Percentiles rank a stretch among this genome's conserved stretches.
phyloP scores from a whole-genome alignment of 805 yeast species.

The Candida yuanshanica region DNA sequence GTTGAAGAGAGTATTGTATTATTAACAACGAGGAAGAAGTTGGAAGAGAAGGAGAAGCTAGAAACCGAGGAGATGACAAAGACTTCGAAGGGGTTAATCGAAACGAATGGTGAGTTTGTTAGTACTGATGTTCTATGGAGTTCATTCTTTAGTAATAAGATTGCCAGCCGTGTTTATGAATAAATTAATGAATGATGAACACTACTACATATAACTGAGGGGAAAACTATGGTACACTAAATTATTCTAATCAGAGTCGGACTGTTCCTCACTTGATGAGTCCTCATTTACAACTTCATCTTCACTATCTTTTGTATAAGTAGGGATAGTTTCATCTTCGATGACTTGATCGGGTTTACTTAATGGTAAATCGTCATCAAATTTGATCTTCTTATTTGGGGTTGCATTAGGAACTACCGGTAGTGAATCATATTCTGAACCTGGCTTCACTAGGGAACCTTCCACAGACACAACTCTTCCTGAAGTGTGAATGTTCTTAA shows the following conservation, averaged over 20 bases:
- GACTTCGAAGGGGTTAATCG: conserved; percentile 44
- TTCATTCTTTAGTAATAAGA: conserved; percentile 40
- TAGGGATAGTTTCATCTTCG: conserved; percentile 14
- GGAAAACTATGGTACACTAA: background rate
- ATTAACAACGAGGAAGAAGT: conserved; percentile 57
- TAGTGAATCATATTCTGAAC: conserved; percentile 44
- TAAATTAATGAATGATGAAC: background rate
- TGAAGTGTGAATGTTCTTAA: conserved; percentile 65
- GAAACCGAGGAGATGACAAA: conserved; percentile 53
- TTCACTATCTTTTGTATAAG: conserved; percentile 8
- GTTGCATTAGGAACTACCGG: conserved; percentile 37
- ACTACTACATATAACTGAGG: background rate
- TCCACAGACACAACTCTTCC: conserved; percentile 83
- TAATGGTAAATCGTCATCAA: conserved; percentile 33
- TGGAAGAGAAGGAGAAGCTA: conserved; percentile 31
- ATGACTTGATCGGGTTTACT: conserved; percentile 24
- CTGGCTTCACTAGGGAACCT: conserved; percentile 57
- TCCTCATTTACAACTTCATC: conserved; percentile 22
- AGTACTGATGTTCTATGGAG: conserved; percentile 56
- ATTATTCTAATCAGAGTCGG: conserved; percentile 15
- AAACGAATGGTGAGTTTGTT: conserved; percentile 53
- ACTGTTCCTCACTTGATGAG: conserved; percentile 23
- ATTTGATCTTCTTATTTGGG: conserved; percentile 41
- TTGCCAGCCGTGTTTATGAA: background rate
- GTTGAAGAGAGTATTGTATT: conserved; percentile 85